Evolutionary conservation across 305 asterid genomes (phyloP).

Genomic region (Solanum hybrid): DNA sequence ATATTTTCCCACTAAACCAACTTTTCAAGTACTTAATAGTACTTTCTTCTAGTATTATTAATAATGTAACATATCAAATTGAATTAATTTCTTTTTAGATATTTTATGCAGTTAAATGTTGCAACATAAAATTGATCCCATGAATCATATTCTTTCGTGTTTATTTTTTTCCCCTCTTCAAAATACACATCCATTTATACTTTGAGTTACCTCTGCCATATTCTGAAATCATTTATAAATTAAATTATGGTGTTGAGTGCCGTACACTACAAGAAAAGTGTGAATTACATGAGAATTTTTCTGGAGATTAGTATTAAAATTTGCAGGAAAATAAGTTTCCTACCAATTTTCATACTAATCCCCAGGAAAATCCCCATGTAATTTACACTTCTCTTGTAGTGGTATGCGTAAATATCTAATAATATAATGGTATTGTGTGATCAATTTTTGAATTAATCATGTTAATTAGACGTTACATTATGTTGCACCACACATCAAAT

Average conservation of each 20-base stretch:
- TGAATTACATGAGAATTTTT: no score
- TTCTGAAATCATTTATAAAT: background rate
- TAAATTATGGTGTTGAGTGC: background rate
- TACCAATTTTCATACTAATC: no score
- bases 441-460: background rate
- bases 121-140: background rate
- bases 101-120: background rate
- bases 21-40: background rate
- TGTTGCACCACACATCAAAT: background rate
- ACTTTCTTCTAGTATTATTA: background rate
- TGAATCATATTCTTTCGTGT: background rate
- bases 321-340: no score
- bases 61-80: background rate
- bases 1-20: background rate
- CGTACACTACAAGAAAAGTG: no score
- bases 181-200: background rate
- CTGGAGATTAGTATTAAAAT: no score
- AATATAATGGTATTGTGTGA: background rate
- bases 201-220: background rate
- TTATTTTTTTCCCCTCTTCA: background rate
- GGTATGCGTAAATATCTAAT: background rate
- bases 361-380: no score
- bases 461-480: background rate
- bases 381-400: no score
- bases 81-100: background rate